A percentile compares a stretch with the other conserved stretches of the same genome.
phyloP scores from a whole-genome alignment of 2,329 filamentous ascomycete genomes.

The Colletotrichum sp. region DNA sequence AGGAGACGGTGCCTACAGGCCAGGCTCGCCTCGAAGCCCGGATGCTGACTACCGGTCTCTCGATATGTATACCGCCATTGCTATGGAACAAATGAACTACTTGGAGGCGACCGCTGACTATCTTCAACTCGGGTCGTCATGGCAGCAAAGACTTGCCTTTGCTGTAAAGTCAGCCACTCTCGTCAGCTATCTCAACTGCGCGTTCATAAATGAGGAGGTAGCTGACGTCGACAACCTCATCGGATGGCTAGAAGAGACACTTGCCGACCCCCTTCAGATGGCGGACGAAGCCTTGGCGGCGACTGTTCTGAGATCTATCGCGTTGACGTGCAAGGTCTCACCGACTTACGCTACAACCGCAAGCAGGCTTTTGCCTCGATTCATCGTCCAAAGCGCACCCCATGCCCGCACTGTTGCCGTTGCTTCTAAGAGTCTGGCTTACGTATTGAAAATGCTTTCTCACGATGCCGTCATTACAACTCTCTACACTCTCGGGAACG shows the following conservation, averaged over 20 bases:
- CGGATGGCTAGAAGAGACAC: constrained; percentile 83
- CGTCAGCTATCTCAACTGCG: constrained; percentile 84
- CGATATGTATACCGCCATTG: constrained; percentile 72
- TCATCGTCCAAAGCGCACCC: constrained; percentile 84
- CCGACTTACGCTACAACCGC: constrained; percentile 76
- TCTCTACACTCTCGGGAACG: constrained; percentile 94
- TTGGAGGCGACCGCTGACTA: constrained; percentile 92
- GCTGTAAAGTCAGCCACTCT: constrained; percentile 85
- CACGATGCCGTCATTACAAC: constrained; percentile 95
- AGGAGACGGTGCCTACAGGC: constrained; percentile 52
- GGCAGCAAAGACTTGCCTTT: constrained; percentile 86
- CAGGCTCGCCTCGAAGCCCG: constrained; percentile 42
- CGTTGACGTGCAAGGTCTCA: constrained; percentile 78
- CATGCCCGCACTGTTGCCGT: constrained; percentile 72
- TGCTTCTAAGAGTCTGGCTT: constrained; percentile 85
- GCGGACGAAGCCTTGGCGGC: constrained; percentile 77
- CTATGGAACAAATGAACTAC: constrained; percentile 82
- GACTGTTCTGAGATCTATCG: constrained; percentile 81
- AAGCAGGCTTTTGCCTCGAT: constrained; percentile 80
- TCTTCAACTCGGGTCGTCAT: constrained; percentile 81
- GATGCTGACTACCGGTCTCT: constrained; percentile 62
- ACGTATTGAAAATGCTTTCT: constrained; percentile 80
- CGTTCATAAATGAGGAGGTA: constrained; percentile 79
- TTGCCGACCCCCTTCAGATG: constrained; percentile 83
- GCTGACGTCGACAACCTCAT: constrained; percentile 82